Base-by-base conservation (phyloP, 192 early-diverging fungal species). In the Backusella tuberculispora region DNA sequence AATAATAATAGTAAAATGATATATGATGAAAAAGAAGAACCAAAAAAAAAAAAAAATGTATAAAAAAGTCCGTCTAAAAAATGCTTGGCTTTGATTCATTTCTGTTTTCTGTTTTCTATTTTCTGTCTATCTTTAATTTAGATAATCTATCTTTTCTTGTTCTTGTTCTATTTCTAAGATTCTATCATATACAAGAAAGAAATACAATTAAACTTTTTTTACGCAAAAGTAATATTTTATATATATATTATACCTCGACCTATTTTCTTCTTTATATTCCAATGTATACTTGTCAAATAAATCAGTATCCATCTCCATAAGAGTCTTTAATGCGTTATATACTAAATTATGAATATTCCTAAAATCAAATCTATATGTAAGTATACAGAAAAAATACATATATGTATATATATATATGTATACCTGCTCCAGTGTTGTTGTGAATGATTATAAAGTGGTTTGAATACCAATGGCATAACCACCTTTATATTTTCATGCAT, bases 361-460 rank as follows among this genome's bases (percentile, higher is more conserved):
- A 29, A 37, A 7, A 50, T 34, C 29, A 34, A 1, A 34, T 34
- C 29, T 0, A 34, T 34, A 34, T 34, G 1, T 34, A 34, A 34
- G 29, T 34, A 14, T 15, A 56, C 8, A 69, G 0, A 12, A 24
- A n/a, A 56, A 60, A 21, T 53, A 21, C 6, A 17, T 26, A 42
- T 13, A 21, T n/a, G 17, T 3, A 44, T 5, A 43, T 5, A 10
- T 34, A 29, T 8, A 53, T 19, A 71, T 40, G 40, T 46, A 40
- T 84, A 96, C 94, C 92, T 83, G 86, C 99, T 99, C 98, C 98
- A 99, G 76, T 99, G 98, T 8, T 95, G 89, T 81, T 96, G 93
- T 71, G 97, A 98, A 83, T 98, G 95, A 34, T 91, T 91, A 78
- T 96, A 98, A 29, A 99, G 88, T 9, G 95, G 91, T 19, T 95